phyloP scores from a whole-genome alignment of 2,329 filamentous ascomycete genomes.

The Ophiostoma triangulosporum region DNA sequence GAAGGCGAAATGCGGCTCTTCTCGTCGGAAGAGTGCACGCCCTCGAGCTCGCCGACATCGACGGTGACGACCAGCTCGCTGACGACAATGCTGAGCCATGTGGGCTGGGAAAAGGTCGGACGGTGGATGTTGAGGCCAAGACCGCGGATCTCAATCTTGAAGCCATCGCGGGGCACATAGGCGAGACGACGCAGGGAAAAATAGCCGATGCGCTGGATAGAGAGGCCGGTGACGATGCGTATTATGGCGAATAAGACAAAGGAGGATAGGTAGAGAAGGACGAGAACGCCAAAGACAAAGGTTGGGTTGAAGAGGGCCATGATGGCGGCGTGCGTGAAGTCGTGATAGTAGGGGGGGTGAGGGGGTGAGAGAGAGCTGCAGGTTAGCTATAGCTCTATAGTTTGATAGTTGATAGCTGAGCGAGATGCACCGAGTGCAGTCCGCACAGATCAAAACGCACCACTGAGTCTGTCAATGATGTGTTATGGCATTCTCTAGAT shows the following conservation, averaged over 20 bases:
- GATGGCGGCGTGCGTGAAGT: constrained; percentile 12
- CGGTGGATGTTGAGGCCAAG: constrained; percentile 80
- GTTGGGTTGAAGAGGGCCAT: constrained; percentile 62
- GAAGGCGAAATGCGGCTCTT: constrained; percentile 1
- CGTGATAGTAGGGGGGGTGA: not conserved
- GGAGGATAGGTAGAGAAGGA: constrained; percentile 78
- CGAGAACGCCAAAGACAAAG: constrained; percentile 72
- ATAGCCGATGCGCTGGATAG: constrained; percentile 89
- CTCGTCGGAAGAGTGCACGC: constrained; percentile 27
- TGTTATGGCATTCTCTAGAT: constrained; percentile 9
- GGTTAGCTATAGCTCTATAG: too few species aligned
- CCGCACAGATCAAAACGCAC: not conserved
- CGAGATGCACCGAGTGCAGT: not conserved
- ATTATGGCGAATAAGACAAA: constrained; percentile 90
- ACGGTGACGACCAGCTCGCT: constrained; percentile 75
- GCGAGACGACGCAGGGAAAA: constrained; percentile 82
- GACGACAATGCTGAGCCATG: constrained; percentile 84
- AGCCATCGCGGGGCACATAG: constrained; percentile 77
- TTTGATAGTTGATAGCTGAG: too few species aligned
- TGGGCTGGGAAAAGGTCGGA: constrained; percentile 92
- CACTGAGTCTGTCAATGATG: constrained; percentile 2
- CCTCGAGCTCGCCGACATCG: constrained; percentile 55
- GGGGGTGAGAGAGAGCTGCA: not conserved
- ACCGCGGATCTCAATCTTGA: constrained; percentile 79
- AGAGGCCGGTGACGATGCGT: constrained; percentile 83